Percentiles rank a stretch among this genome's conserved stretches.
phyloP scores from a whole-genome alignment of 2,329 filamentous ascomycete species.

The Raffaelea deltoideospora region DNA sequence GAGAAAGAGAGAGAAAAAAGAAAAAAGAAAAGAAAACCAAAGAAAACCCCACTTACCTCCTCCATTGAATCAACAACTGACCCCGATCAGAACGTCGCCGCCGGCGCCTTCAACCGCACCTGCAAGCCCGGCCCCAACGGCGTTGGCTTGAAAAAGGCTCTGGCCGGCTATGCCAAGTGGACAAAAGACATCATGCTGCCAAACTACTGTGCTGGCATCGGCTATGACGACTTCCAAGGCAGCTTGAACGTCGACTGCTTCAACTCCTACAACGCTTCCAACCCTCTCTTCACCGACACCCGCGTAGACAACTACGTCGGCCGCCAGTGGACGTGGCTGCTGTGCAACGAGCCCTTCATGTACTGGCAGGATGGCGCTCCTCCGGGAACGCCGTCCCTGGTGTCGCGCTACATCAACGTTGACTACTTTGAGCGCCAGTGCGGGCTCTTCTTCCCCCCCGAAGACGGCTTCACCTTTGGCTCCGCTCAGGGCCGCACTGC shows the following conservation, averaged over 20 bases:
- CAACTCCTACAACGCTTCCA: constrained; percentile 28
- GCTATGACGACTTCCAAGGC: constrained; percentile 26
- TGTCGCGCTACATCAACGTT: constrained; percentile 21
- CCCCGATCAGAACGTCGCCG: constrained; percentile 24
- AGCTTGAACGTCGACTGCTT: constrained; percentile 30
- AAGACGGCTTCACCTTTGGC: constrained; percentile 18
- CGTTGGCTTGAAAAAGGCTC: constrained; percentile 32
- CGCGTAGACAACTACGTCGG: constrained; percentile 24
- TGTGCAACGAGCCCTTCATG: constrained; percentile 34
- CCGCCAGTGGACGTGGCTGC: constrained; percentile 40
- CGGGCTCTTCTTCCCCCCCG: constrained; percentile 27
- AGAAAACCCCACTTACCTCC: too few relatives aligned
- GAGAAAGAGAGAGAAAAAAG: too few relatives aligned
- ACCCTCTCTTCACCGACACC: constrained; percentile 23
- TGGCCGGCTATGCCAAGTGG: constrained; percentile 36
- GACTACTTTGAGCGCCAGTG: constrained; percentile 27
- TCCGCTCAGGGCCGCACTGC: constrained; percentile 17
- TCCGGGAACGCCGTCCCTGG: constrained; percentile 20
- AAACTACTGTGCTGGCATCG: constrained; percentile 26
- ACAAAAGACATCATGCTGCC: constrained; percentile 25
- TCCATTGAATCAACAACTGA: too few relatives aligned
- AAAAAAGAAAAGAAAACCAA: too few relatives aligned
- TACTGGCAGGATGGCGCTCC: constrained; percentile 31
- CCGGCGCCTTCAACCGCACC: constrained; percentile 24
- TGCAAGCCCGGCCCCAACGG: constrained; percentile 26